phyloP scores from a whole-genome alignment of 768 basidiomycete genomes.

The Sporobolomyces roseus region DNA sequence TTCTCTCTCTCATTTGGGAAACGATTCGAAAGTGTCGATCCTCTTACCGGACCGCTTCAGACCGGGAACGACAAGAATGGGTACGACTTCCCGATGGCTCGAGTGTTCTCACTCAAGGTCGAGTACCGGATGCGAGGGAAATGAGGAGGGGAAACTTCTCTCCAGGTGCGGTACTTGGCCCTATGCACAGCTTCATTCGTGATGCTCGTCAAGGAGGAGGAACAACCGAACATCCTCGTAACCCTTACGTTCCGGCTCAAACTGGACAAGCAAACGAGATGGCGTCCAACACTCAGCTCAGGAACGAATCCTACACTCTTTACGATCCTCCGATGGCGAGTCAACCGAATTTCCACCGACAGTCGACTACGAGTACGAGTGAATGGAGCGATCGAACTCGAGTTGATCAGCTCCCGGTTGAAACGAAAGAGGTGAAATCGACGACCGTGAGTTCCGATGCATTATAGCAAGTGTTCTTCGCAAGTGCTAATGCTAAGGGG shows the following conservation, averaged over 20 bases:
- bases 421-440: neutral
- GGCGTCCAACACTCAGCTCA: neutral
- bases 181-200: conserved; percentile 5
- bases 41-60: neutral
- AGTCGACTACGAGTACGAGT: neutral
- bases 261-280: neutral
- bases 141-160: neutral
- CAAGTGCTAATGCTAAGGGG: too few species aligned
- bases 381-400: conserved; percentile 14
- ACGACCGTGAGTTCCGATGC: neutral
- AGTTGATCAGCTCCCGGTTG: too few species aligned
- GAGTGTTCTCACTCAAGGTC: neutral
- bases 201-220: neutral
- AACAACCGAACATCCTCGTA: neutral
- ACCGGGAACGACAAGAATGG: conserved; percentile 3
- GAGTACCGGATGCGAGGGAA: neutral
- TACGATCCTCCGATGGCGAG: conserved; percentile 25
- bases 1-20: conserved; percentile 16
- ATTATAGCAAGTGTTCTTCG: too few species aligned
- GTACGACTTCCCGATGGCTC: conserved; percentile 9
- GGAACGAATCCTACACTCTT: neutral
- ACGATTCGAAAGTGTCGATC: conserved; percentile 5
- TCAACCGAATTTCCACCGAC: neutral
- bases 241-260: conserved; percentile 8
- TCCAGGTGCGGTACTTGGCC: conserved; percentile 1